phyloP scores from a whole-genome alignment of 441 rosid genomes.

The Viola pubescens region DNA sequence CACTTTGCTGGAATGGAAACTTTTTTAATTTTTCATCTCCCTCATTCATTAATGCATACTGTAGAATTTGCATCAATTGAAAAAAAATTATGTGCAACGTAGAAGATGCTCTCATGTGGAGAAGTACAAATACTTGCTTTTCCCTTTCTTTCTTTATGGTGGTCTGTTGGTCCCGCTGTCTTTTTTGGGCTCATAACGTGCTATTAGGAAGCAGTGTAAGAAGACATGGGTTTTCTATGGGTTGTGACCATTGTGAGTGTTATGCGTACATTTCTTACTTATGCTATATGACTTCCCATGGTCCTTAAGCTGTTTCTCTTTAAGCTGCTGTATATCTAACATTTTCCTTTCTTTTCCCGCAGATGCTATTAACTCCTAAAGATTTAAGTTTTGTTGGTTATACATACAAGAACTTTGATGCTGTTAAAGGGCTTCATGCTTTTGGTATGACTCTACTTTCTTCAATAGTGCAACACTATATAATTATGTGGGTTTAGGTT shows the following conservation, averaged over 20 bases:
- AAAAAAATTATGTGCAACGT: too few relatives aligned
- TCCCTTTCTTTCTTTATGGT: background rate
- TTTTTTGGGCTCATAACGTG: background rate
- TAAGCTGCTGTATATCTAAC: background rate
- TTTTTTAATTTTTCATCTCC: background rate
- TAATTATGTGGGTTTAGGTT: slow-evolving; percentile 8
- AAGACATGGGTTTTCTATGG: slow-evolving; percentile 2
- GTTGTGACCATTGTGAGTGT: background rate
- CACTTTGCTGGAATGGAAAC: background rate
- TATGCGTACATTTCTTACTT: background rate
- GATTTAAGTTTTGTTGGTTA: slow-evolving; percentile 97
- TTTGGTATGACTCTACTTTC: slow-evolving; percentile 38
- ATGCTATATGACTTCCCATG: background rate
- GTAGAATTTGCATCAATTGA: background rate
- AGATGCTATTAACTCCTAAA: slow-evolving; percentile 76
- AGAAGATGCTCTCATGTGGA: too few relatives aligned
- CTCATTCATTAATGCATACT: background rate
- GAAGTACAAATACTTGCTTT: background rate
- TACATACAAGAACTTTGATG: slow-evolving; percentile 95
- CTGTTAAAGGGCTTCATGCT: slow-evolving; percentile 71
- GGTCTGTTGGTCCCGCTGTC: background rate
- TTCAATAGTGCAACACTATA: slow-evolving; percentile 9
- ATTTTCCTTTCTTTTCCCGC: slow-evolving; percentile 27
- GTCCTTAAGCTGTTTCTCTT: background rate
- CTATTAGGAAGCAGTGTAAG: background rate